phyloP scores from a whole-genome alignment of 164 flowering plant species.

The Cinnamomum chago region DNA sequence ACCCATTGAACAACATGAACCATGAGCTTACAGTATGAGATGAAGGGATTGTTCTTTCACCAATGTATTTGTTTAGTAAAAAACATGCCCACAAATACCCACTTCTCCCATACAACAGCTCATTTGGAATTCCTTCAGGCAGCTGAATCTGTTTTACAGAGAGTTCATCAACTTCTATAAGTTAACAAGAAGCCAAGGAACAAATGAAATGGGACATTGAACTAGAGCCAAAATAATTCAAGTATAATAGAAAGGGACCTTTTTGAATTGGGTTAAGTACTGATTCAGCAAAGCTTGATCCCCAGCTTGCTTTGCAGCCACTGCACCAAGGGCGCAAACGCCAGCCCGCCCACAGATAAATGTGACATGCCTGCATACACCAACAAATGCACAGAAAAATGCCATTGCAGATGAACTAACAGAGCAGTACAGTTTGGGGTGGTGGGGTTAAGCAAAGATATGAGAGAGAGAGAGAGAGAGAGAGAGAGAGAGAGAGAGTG shows the following conservation, averaged over 20 bases:
- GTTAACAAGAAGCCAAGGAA: not conserved
- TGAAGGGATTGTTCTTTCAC: slow-evolving; percentile 33
- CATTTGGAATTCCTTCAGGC: slow-evolving; percentile 44
- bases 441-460: not conserved
- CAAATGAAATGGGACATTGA: not conserved
- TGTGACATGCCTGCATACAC: slow-evolving; percentile 37
- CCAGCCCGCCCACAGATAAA: slow-evolving; percentile 86
- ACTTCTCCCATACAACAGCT: slow-evolving; percentile 52
- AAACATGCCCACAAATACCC: slow-evolving; percentile 57
- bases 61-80: slow-evolving; percentile 46
- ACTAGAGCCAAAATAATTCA: not conserved
- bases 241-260: slow-evolving; percentile 32
- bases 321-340: slow-evolving; percentile 83
- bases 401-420: not conserved
- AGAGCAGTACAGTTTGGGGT: no score
- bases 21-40: slow-evolving; percentile 27
- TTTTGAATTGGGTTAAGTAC: slow-evolving; percentile 50
- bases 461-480: not conserved
- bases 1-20: not conserved
- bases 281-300: slow-evolving; percentile 31
- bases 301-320: slow-evolving; percentile 50
- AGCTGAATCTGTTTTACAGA: slow-evolving; percentile 35
- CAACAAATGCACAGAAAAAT: not conserved
- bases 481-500: slow-evolving; percentile 7
- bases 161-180: not conserved